phyloP scores from a whole-genome alignment of 306 rosid species.

The Pyrus pyrifolia region DNA sequence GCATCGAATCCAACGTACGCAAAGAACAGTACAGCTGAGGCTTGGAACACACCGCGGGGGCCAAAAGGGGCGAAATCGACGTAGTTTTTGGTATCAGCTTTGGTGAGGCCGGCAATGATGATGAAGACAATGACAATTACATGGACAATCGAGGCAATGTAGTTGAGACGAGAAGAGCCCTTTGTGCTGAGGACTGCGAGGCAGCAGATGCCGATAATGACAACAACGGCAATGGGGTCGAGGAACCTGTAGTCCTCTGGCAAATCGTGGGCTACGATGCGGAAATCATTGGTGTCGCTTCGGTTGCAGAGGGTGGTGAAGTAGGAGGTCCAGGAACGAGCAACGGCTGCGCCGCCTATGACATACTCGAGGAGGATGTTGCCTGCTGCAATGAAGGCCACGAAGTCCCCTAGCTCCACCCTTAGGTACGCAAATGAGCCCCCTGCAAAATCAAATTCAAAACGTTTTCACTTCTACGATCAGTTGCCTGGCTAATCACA shows the following conservation, averaged over 20 bases:
- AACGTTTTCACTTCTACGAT: not conserved
- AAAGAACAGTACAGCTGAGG: constrained; percentile 78
- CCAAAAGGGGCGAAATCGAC: constrained; percentile 23
- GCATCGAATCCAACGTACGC: constrained; percentile 86
- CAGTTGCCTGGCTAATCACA: not conserved
- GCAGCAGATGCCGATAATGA: constrained; percentile 31
- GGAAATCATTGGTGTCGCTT: constrained; percentile 35
- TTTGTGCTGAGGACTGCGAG: constrained; percentile 69
- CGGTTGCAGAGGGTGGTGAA: constrained; percentile 65
- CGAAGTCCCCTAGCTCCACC: constrained; percentile 75
- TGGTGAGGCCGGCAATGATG: constrained; percentile 55
- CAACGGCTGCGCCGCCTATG: constrained; percentile 58
- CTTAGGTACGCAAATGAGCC: constrained; percentile 83
- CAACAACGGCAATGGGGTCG: constrained; percentile 60
- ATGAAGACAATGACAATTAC: constrained; percentile 49
- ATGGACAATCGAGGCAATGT: constrained; percentile 64
- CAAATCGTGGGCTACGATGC: constrained; percentile 32
- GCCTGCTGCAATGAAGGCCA: constrained; percentile 78
- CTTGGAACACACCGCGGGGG: constrained; percentile 43
- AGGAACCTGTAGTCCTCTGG: constrained; percentile 31
- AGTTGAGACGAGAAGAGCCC: constrained; percentile 75
- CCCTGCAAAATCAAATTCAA: constrained; percentile 30
- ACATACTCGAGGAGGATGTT: constrained; percentile 72
- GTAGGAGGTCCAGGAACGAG: constrained; percentile 87
- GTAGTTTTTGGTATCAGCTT: constrained; percentile 55